These are phyloP conservation scores for Paecilomyces dactylethromorphus DNA, from an alignment of 2,329 filamentous ascomycete species.

Conservation along the genomic window DNA sequence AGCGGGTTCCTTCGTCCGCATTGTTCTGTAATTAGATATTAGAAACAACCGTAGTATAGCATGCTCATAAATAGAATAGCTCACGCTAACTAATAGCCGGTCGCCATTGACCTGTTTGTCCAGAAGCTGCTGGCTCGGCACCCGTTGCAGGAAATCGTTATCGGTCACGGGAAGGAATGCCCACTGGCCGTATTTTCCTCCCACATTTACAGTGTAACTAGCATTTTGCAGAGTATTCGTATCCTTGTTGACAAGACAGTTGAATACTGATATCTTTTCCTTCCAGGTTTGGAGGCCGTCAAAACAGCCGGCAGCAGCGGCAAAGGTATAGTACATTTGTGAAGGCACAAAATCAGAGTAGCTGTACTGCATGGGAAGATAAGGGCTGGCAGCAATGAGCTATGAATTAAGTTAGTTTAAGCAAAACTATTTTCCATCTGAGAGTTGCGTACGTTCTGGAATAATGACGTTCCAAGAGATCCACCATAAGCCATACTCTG, in stretches of 20 bases:
- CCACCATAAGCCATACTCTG: slow-evolving; percentile 25
- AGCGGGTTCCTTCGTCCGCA: slow-evolving; percentile 43
- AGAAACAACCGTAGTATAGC: not conserved
- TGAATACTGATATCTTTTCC: slow-evolving; percentile 23
- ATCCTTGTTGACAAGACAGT: slow-evolving; percentile 33
- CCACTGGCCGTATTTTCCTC: slow-evolving; percentile 32
- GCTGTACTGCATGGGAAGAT: slow-evolving; percentile 50
- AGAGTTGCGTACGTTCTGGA: slow-evolving; percentile 1
- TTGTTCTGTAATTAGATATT: slow-evolving; percentile 29
- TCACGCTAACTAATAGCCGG: slow-evolving; percentile 22
- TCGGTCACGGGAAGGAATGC: slow-evolving; percentile 39
- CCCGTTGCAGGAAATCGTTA: slow-evolving; percentile 28
- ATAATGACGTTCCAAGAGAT: slow-evolving; percentile 1
- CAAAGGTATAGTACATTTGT: slow-evolving; percentile 42
- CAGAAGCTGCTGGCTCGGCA: slow-evolving; percentile 29
- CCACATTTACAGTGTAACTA: slow-evolving; percentile 22
- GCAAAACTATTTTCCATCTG: not conserved
- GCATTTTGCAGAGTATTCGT: slow-evolving; percentile 31
- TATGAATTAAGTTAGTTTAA: slow-evolving; percentile 7
- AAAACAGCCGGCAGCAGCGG: slow-evolving; percentile 33
- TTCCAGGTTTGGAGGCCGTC: slow-evolving; percentile 14
- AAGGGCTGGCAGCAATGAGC: slow-evolving; percentile 40
- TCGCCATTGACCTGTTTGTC: slow-evolving; percentile 30
- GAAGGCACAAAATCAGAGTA: slow-evolving; percentile 42
- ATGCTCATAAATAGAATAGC: not conserved